phyloP scores from a whole-genome alignment of 176 grass and related monocot species.

The Pontederia paniculata region DNA sequence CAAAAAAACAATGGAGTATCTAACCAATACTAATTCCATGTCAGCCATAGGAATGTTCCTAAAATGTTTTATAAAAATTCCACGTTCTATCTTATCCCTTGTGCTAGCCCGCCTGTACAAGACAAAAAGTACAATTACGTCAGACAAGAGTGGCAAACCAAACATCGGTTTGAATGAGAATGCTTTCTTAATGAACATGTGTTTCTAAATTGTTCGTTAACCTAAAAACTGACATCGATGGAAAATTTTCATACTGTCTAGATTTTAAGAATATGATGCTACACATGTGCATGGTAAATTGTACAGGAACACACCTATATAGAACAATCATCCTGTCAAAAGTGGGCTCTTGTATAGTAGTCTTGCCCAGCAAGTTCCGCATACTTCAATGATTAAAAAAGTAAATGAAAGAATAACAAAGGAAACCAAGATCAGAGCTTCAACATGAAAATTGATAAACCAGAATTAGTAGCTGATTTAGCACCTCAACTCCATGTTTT shows the following conservation, averaged over 20 bases:
- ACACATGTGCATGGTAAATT: not conserved
- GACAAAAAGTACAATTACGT: too few relatives aligned
- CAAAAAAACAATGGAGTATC: conserved; percentile 12
- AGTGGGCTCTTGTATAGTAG: conserved; percentile 90
- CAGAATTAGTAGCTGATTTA: conserved; percentile 11
- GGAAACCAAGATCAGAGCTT: conserved; percentile 1
- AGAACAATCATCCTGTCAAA: conserved; percentile 99
- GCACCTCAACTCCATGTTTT: conserved; percentile 82
- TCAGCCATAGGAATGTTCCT: conserved; percentile 91
- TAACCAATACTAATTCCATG: conserved; percentile 95
- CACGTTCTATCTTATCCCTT: conserved; percentile 44
- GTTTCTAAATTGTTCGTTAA: too few relatives aligned
- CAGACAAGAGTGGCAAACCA: too few relatives aligned
- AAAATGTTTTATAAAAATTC: conserved; percentile 92
- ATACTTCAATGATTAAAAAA: conserved; percentile 34
- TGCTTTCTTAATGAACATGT: too few relatives aligned
- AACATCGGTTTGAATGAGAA: too few relatives aligned
- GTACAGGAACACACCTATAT: conserved; percentile 52
- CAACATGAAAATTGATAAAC: not conserved
- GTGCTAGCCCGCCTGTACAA: conserved; percentile 40
- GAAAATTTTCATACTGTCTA: too few relatives aligned
- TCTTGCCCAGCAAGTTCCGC: conserved; percentile 60
- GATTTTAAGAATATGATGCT: too few relatives aligned
- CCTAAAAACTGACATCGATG: too few relatives aligned
- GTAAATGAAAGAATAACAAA: conserved; percentile 7